Evolutionary conservation across 2,329 filamentous ascomycete species (phyloP).

Genomic region (Calycina marina): DNA sequence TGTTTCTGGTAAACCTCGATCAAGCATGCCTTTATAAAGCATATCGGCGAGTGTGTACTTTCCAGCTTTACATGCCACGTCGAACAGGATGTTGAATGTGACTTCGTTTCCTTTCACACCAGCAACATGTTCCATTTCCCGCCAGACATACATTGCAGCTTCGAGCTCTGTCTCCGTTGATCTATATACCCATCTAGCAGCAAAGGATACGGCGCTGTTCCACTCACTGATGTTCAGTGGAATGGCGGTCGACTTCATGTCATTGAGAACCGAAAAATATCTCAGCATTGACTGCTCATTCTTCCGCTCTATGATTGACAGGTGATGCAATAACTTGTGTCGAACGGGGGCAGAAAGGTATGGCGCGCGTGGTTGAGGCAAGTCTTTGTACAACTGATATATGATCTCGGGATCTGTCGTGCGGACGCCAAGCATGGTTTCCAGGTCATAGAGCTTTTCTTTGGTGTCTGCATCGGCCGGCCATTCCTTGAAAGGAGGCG

Average conservation of each 20-base stretch:
- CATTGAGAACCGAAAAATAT: conserved; percentile 71
- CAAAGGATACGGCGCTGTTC: conserved; percentile 73
- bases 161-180: conserved; percentile 46
- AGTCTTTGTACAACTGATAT: conserved; percentile 22
- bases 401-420: conserved; percentile 16
- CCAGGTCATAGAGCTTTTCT: conserved; percentile 14
- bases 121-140: conserved; percentile 69
- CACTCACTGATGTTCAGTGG: conserved; percentile 56
- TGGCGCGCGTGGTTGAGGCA: conserved; percentile 22
- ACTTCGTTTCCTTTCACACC: conserved; percentile 52
- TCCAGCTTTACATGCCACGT: conserved; percentile 71
- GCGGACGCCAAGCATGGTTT: conserved; percentile 10
- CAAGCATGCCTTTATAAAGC: conserved; percentile 67
- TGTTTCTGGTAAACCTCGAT: conserved; percentile 51
- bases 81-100: conserved; percentile 91
- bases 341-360: conserved; percentile 18
- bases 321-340: conserved; percentile 19
- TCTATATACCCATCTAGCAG: conserved; percentile 51
- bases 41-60: conserved; percentile 76
- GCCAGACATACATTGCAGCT: conserved; percentile 65
- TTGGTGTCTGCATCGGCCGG: conserved; percentile 16
- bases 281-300: conserved; percentile 50
- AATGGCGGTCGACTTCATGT: conserved; percentile 63
- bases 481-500: conserved; percentile 18
- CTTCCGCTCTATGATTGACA: conserved; percentile 20